Conservation (phyloP, 2,329 filamentous ascomycete species). For the Paecilomyces niveus region DNA sequence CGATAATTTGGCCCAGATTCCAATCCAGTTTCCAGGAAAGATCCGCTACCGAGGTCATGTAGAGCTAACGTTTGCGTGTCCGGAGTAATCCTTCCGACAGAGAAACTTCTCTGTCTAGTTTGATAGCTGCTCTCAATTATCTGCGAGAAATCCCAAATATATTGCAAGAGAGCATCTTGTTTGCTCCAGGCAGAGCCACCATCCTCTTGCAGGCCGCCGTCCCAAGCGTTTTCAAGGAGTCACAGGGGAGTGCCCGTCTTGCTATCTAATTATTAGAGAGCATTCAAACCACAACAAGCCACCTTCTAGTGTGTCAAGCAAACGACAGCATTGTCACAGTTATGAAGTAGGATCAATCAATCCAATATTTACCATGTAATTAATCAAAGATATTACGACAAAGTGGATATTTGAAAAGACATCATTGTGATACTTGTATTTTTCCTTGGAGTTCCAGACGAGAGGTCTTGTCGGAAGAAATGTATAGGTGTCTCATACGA, state of each 20-base stretch:
- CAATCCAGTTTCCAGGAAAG: not conserved
- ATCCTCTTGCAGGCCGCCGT: constrained; percentile 27
- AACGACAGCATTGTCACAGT: too few relatives aligned
- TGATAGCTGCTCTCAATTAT: constrained; percentile 23
- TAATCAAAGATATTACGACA: too few relatives aligned
- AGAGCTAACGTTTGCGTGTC: too few relatives aligned
- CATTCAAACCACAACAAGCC: constrained; percentile 23
- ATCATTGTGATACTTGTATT: too few relatives aligned
- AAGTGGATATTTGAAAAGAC: too few relatives aligned
- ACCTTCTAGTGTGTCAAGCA: constrained; percentile 20
- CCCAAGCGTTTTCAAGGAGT: constrained; percentile 16
- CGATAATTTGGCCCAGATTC: not conserved
- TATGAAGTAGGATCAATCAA: too few relatives aligned
- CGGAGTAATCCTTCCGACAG: not conserved
- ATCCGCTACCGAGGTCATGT: not conserved
- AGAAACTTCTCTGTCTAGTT: constrained; percentile 9
- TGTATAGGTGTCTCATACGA: too few relatives aligned
- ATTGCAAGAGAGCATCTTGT: constrained; percentile 27
- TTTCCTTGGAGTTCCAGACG: too few relatives aligned
- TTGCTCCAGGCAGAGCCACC: constrained; percentile 26
- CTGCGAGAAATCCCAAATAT: constrained; percentile 29
- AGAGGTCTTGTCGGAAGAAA: too few relatives aligned
- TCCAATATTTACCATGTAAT: too few relatives aligned
- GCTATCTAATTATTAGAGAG: constrained; percentile 23
- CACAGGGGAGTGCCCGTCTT: constrained; percentile 12